Conservation (phyloP, 1,139 yeast genomes). For the Scheffersomyces stambukii region DNA sequence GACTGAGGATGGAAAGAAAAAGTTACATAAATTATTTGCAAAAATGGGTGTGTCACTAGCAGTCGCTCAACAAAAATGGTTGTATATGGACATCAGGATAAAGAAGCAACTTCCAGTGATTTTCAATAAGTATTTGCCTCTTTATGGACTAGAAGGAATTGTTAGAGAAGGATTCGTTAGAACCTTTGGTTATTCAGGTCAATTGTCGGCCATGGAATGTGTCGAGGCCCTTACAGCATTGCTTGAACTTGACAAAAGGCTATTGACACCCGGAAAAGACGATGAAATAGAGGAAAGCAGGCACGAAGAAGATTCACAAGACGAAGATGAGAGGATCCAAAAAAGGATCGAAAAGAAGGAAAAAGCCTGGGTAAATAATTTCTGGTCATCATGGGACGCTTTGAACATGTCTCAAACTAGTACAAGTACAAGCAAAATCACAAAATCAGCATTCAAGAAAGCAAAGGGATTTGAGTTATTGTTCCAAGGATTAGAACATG, state of each 20-base stretch:
- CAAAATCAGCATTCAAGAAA: slow-evolving; percentile 21
- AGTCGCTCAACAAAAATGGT: slow-evolving; percentile 89
- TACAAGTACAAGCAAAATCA: slow-evolving; percentile 10
- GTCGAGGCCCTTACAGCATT: slow-evolving; percentile 86
- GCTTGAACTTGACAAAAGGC: slow-evolving; percentile 59
- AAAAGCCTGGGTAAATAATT: slow-evolving; percentile 78
- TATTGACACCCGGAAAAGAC: slow-evolving; percentile 12
- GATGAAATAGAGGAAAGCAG: slow-evolving; percentile 9
- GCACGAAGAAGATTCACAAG: slow-evolving; percentile 18
- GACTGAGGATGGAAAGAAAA: slow-evolving; percentile 88
- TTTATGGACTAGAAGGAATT: slow-evolving; percentile 80
- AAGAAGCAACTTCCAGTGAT: slow-evolving; percentile 71
- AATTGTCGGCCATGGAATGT: slow-evolving; percentile 88
- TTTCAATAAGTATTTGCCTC: slow-evolving; percentile 64
- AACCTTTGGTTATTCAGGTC: slow-evolving; percentile 82
- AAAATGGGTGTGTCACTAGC: slow-evolving; percentile 92
- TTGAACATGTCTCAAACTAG: slow-evolving; percentile 36
- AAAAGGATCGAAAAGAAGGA: slow-evolving; percentile 51
- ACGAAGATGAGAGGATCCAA: slow-evolving; percentile 36
- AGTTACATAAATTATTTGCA: slow-evolving; percentile 87
- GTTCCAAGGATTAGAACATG: slow-evolving; percentile 69
- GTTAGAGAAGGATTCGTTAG: slow-evolving; percentile 83
- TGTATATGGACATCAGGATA: slow-evolving; percentile 77
- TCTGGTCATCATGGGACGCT: slow-evolving; percentile 97
- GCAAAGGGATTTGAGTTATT: slow-evolving; percentile 55